Evolutionary conservation across 345 rosid species (phyloP).

Genomic region (Rhodomyrtus tomentosa): DNA sequence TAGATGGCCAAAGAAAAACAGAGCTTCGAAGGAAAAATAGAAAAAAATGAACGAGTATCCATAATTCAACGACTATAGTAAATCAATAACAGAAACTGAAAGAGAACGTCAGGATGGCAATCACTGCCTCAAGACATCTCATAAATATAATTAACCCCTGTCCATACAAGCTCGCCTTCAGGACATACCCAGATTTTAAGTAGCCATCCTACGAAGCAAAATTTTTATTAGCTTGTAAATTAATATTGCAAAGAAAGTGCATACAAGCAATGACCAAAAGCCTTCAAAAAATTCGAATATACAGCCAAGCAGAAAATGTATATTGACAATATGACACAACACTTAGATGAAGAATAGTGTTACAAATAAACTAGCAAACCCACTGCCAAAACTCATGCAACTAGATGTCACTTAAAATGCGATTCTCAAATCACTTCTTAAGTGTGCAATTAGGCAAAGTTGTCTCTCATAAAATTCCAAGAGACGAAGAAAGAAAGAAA

Average conservation of each 20-base stretch:
- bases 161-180: conserved; percentile 58
- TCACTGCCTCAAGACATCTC: conserved; percentile 47
- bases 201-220: conserved; percentile 31
- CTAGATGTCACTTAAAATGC: too few species aligned
- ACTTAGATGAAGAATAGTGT: too few species aligned
- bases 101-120: not conserved
- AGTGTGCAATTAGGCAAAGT: not conserved
- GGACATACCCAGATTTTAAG: conserved; percentile 24
- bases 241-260: not conserved
- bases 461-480: not conserved
- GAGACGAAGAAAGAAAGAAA: not conserved
- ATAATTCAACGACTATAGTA: not conserved
- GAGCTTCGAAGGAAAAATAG: not conserved
- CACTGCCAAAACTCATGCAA: too few species aligned
- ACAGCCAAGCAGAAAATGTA: too few species aligned
- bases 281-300: too few species aligned
- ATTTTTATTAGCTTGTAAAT: not conserved
- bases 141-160: conserved; percentile 68
- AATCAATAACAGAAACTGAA: too few species aligned
- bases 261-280: too few species aligned
- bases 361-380: too few species aligned
- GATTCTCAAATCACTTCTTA: too few species aligned
- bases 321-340: too few species aligned
- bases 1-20: not conserved
- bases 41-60: not conserved